Evolutionary conservation across 163 green algal genomes (phyloP).

Genomic region (Botryococcus braunii): DNA sequence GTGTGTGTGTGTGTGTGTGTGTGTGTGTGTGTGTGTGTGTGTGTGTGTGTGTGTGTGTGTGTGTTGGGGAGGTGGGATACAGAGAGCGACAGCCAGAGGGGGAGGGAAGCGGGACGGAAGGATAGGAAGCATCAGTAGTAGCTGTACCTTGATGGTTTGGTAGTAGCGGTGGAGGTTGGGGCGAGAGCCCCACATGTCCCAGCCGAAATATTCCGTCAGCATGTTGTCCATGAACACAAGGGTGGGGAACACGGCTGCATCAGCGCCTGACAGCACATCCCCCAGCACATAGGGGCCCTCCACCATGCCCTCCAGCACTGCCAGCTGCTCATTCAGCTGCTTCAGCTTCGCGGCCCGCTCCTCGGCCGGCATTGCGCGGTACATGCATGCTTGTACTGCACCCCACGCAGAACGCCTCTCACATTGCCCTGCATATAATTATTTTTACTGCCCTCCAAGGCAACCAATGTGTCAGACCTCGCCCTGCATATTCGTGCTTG

Average conservation of each 20-base stretch:
- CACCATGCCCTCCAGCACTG: constrained; percentile 41
- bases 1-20: too few species aligned
- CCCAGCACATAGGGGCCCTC: constrained; percentile 46
- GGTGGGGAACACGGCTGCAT: constrained; percentile 56
- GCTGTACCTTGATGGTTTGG: constrained; percentile 34
- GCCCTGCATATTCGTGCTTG: too few species aligned
- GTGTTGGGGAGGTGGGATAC: too few species aligned
- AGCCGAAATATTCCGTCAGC: constrained; percentile 51
- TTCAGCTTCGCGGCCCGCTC: constrained; percentile 33
- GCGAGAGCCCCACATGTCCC: constrained; percentile 47
- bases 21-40: too few species aligned
- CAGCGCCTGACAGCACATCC: constrained; percentile 32
- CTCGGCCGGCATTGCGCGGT: constrained; percentile 40
- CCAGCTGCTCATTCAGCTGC: constrained; percentile 44
- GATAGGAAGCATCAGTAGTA: too few species aligned
- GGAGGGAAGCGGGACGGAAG: too few species aligned
- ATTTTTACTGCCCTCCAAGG: too few species aligned
- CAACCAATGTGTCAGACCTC: too few species aligned
- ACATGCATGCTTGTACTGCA: constrained; percentile 36
- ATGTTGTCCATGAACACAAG: constrained; percentile 54
- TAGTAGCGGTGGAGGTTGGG: constrained; percentile 58
- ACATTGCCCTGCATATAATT: neutral
- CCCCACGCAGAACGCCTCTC: too few species aligned
- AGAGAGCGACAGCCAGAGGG: too few species aligned
- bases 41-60: too few species aligned